phyloP scores from a whole-genome alignment of 805 yeast species.

The Blastobotrys peoriensis region DNA sequence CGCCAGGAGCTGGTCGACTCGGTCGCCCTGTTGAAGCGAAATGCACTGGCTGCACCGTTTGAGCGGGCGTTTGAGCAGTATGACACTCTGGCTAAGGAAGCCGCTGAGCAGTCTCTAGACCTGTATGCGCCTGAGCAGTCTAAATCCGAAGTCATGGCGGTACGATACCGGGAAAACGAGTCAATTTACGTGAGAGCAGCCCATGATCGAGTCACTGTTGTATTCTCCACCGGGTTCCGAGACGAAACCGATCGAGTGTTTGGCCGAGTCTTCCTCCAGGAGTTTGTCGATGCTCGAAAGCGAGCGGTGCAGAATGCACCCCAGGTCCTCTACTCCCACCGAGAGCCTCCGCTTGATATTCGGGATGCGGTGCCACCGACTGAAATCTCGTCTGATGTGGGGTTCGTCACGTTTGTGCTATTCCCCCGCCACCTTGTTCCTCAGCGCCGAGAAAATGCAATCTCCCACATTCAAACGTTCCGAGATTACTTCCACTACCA shows the following conservation, averaged over 20 bases:
- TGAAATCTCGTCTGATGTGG: constrained; percentile 39
- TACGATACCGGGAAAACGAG: constrained; percentile 90
- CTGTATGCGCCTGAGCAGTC: constrained; percentile 37
- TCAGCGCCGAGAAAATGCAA: constrained; percentile 75
- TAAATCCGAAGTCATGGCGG: constrained; percentile 54
- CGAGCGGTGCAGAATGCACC: constrained; percentile 97
- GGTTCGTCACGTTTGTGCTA: constrained; percentile 52
- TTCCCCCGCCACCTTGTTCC: constrained; percentile 54
- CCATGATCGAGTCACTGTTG: constrained; percentile 93
- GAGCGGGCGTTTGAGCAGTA: constrained; percentile 78
- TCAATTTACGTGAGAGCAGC: constrained; percentile 86
- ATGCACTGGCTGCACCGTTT: constrained; percentile 89
- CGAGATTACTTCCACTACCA: constrained; percentile 98
- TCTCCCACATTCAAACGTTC: constrained; percentile 85
- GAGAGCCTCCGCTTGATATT: constrained; percentile 89
- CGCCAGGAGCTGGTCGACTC: constrained; percentile 50
- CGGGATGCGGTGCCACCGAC: constrained; percentile 36
- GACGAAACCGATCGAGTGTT: constrained; percentile 86
- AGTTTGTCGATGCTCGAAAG: constrained; percentile 92
- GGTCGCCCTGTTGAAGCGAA: constrained; percentile 72
- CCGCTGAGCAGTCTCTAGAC: constrained; percentile 33
- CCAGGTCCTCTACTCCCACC: constrained; percentile 86
- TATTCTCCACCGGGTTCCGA: constrained; percentile 87
- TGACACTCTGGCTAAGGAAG: constrained; percentile 47
- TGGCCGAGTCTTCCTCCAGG: constrained; percentile 39